Evolutionary conservation across 352 stramenopile genomes (phyloP).

Genomic region (Phytopythium helicoides): DNA sequence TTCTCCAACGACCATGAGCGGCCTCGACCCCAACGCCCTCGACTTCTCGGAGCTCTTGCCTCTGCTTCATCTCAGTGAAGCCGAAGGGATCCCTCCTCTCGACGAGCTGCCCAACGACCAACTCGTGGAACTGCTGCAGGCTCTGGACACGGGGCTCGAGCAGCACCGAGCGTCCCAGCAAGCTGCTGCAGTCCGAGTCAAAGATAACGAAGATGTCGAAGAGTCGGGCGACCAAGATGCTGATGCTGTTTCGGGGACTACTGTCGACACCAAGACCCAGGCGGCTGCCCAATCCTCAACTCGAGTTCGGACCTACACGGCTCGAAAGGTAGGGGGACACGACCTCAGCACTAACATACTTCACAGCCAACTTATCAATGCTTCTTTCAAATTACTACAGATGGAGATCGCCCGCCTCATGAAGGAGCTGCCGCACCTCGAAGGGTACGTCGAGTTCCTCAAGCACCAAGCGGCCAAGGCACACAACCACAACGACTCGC

Average conservation of each 20-base stretch:
- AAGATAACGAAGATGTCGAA: not conserved
- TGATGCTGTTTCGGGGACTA: not conserved
- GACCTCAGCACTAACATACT: too few relatives aligned
- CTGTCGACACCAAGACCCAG: not conserved
- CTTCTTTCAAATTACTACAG: too few relatives aligned
- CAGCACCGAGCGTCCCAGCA: not conserved
- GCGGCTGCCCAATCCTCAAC: not conserved
- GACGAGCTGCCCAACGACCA: slow-evolving; percentile 3
- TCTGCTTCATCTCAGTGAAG: slow-evolving; percentile 1
- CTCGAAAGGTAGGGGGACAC: too few relatives aligned
- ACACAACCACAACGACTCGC: slow-evolving; percentile 29
- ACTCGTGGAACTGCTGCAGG: slow-evolving; percentile 1
- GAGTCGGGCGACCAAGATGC: not conserved
- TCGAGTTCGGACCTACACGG: slow-evolving; percentile 24
- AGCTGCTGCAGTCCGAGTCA: not conserved
- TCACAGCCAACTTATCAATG: too few relatives aligned
- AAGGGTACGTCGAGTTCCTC: slow-evolving; percentile 30
- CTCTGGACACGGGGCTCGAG: not conserved
- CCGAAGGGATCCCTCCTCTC: not conserved
- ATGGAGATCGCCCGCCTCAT: slow-evolving; percentile 25
- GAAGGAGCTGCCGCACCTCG: slow-evolving; percentile 21
- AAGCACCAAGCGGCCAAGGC: slow-evolving; percentile 28
- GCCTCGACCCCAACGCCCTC: not conserved
- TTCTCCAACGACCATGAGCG: slow-evolving; percentile 1
- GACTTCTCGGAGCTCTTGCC: slow-evolving; percentile 3